Evolutionary conservation across 1,139 yeast genomes (phyloP), one percentile per base, ranked within the genome.

Genomic region (Hyphopichia pseudoburtonii): DNA sequence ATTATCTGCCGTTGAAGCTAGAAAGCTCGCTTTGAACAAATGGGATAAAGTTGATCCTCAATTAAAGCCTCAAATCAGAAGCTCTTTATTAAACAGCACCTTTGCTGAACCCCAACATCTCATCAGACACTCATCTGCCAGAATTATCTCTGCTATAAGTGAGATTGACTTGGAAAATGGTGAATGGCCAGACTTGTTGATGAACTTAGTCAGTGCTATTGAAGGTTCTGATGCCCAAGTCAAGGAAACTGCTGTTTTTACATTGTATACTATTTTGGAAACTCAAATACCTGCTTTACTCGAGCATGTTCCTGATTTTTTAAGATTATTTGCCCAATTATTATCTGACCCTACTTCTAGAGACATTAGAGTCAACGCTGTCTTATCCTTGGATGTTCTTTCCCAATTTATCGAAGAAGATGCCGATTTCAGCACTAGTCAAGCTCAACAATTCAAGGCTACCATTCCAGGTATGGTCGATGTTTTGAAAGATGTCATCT

Each of bases 1-100:
- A 64, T 73, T 92, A 47, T 95, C 97, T 14, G 95, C 97, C 44
- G 96, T 92, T 43, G 98, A 92, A 66, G 90, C 90, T 31, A 81
- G 96, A 66, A 92, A 94, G 64, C 77, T 86, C 56, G 80, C 88
- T 35, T 56, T 75, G 37, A 71, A 75, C 47, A 81, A 80, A 56
- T 92, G 98, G 98, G 78, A 71, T 28, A 38, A 39, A 3, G 57
- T 79, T 35, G 84, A 82, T 50, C 76, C 64, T 18, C 51, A 71
- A 7, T 56, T 78, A 41, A 80, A 81, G 62, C 68, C 74, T 31
- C 71, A 73, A 40, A 82, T 92, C 57, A 82, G 86, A 57, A 69
- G 71, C 30, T 73, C 92, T 18, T 63, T 90, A 52, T 73, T 92
- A 51, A 74, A 76, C 47, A 75, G 80, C 46, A 81, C 95, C 31